Conservation (phyloP, 1,284 basidiomycete genomes). For the Cerioporus squamosus region DNA sequence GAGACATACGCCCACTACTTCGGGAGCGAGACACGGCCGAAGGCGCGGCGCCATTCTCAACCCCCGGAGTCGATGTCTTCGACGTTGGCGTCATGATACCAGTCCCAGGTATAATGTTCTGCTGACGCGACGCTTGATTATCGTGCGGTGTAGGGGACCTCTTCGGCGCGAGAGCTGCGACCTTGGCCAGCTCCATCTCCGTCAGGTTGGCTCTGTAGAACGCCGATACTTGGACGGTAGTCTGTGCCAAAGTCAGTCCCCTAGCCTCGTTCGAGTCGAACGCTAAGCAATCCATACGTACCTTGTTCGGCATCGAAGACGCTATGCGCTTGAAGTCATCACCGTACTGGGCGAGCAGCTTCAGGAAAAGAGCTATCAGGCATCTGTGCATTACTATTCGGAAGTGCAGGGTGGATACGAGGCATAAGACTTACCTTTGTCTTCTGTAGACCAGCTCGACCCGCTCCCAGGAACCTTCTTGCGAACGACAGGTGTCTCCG, state of each 20-base stretch:
- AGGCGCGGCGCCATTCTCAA: slow-evolving; percentile 4
- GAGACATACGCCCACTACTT: slow-evolving; percentile 17
- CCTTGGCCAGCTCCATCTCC: slow-evolving; percentile 48
- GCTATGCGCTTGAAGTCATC: slow-evolving; percentile 80
- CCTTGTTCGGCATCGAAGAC: slow-evolving; percentile 76
- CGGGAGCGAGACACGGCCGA: slow-evolving; percentile 1
- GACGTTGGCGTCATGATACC: slow-evolving; percentile 22
- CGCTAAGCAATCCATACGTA: slow-evolving; percentile 25
- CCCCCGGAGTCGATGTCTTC: slow-evolving; percentile 8
- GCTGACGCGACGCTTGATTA: slow-evolving; percentile 8
- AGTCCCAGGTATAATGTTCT: slow-evolving; percentile 14
- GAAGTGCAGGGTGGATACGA: slow-evolving; percentile 39
- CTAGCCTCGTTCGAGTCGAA: not conserved
- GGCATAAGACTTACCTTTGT: slow-evolving; percentile 52
- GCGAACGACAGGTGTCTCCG: slow-evolving; percentile 35
- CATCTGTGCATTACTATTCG: slow-evolving; percentile 47
- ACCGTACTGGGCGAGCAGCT: slow-evolving; percentile 70
- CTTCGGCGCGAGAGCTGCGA: slow-evolving; percentile 40
- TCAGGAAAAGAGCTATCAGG: slow-evolving; percentile 57
- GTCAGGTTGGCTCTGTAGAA: slow-evolving; percentile 59
- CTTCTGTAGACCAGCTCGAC: slow-evolving; percentile 58
- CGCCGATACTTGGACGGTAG: slow-evolving; percentile 75
- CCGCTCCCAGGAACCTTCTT: slow-evolving; percentile 36
- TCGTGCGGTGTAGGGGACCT: slow-evolving; percentile 36
- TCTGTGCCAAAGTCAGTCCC: slow-evolving; percentile 43